Base-by-base conservation (phyloP, 2,329 filamentous ascomycete species). In the Clathrospora elynae region DNA sequence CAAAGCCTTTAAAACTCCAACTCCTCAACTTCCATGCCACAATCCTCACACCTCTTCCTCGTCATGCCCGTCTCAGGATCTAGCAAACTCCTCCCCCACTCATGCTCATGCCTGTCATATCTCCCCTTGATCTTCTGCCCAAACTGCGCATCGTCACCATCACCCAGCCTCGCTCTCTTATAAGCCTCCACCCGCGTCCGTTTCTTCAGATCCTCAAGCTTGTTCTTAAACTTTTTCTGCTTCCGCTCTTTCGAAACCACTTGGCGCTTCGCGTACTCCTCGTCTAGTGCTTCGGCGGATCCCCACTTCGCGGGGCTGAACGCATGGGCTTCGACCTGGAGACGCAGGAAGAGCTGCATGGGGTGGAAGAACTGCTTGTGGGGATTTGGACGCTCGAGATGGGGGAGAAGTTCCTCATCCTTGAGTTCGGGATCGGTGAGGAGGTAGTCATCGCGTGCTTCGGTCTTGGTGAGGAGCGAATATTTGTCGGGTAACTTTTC, bases 321-420 rank as follows among this genome's bases (percentile, higher is more conserved):
- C 0, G 92, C 93, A 65, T 96, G 96, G 42, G 90, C 90, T 66
- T 99, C 93, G 2, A 99, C 88, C 66, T 99, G 93, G 48, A 84
- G 95, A 1, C 93, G 86, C 14, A 99, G 77, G 67, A 93, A 99
- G 2, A 99, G 80, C 86, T 96, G 96, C 93, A 99, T 99, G 75
- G 95, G 90, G 70, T 96, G 90, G 89, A 90, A 99, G 45, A 91
- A 90, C 0, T 87, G 84, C 68, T 96, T 96, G 73, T 96, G 93
- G 1, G 93, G 93, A 61, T 99, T 99, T 1, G 93, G 92, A 22
- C 86, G 85, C 39, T 88, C 87, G 6, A 99, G 78, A 67, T 95
- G 91, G 0, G 92, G 92, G 0, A 99, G 78, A 1, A 99, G 76
- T 11, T 91, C 87, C 43, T 84, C 81, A 62, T 99, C 93, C 59